Base-by-base conservation (phyloP, 495 filamentous ascomycete species). In the Neurospora tetraspora region DNA sequence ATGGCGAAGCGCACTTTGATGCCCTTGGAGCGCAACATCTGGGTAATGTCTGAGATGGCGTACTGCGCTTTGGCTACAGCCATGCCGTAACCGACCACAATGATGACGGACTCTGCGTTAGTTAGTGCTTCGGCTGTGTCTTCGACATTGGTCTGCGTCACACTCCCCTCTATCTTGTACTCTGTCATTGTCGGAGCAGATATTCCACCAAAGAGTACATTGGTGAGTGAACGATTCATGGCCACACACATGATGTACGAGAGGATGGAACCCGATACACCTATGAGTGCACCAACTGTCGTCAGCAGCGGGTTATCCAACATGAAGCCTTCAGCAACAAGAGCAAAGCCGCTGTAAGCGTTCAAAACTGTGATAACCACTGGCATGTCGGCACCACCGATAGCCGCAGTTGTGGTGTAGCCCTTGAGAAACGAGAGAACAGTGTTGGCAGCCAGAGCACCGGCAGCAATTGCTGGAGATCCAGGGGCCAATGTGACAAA, bases 51-150 rank as follows among this genome's bases (percentile, higher is more conserved):
- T 11, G 90, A 89, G 47, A 94, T 93, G 34, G 92, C 91, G 75
- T 95, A 94, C 79, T 95, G 92, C 8, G 92, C 92, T 83, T 94
- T 94, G 16, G 92, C 92, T 5, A 95, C 92, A 0, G 92, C 92
- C 92, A 95, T 95, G 45, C 92, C 92, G 70, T 95, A 95, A 2
- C 92, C 92, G 14, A 94, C 92, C 4, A 93, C 88, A 40, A 95
- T 93, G 73, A 95, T 93, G 72, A 94, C 91, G 43, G 83, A 91
- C 75, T 93, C 91, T 1, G 91, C 90, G 68, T 89, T 89, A 20
- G 86, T 81, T 1, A 94, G 84, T 0, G 88, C 85, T 39, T 93
- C 91, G 6, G 89, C 90, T 0, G 90, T 91, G 45, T 95, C 92
- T 4, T 95, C 92, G 31, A 93, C 83, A 20, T 84, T 91, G 5